These are phyloP conservation scores for Yarrowia sp. DNA, from an alignment of 805 yeast species.

Conservation along the genomic window DNA sequence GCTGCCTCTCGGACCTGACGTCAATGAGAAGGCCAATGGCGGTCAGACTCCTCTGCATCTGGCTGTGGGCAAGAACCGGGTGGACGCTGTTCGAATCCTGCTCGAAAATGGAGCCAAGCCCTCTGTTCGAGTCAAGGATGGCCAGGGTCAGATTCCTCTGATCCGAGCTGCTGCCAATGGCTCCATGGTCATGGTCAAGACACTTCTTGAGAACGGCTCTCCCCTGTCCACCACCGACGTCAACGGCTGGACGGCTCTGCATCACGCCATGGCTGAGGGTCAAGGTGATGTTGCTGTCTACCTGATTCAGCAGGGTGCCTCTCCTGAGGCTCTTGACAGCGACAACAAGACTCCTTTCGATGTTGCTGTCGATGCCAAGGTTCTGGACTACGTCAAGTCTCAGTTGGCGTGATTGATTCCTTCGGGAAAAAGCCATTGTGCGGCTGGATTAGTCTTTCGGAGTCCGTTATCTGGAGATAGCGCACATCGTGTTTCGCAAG, in stretches of 20 bases:
- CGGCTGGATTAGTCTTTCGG: not conserved
- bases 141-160: conserved; percentile 60
- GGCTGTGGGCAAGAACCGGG: conserved; percentile 69
- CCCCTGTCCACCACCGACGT: conserved; percentile 67
- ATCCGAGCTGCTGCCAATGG: conserved; percentile 86
- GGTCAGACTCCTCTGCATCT: conserved; percentile 76
- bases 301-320: conserved; percentile 67
- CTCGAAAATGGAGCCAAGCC: conserved; percentile 51
- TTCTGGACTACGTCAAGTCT: conserved; percentile 36
- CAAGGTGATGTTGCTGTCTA: conserved; percentile 69
- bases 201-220: conserved; percentile 53
- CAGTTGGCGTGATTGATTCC: not conserved
- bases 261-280: conserved; percentile 90
- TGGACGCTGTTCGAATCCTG: conserved; percentile 53
- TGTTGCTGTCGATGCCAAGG: conserved; percentile 56
- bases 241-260: conserved; percentile 82
- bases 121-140: conserved; percentile 64
- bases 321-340: conserved; percentile 44
- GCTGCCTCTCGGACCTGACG: conserved; percentile 53
- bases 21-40: conserved; percentile 57
- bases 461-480: too few relatives aligned
- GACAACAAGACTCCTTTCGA: conserved; percentile 57
- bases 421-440: too few relatives aligned
- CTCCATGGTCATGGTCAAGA: conserved; percentile 52
- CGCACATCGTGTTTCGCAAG: too few relatives aligned